Conservation (phyloP, 805 yeast species). For the Saturnispora serradocipensis region DNA sequence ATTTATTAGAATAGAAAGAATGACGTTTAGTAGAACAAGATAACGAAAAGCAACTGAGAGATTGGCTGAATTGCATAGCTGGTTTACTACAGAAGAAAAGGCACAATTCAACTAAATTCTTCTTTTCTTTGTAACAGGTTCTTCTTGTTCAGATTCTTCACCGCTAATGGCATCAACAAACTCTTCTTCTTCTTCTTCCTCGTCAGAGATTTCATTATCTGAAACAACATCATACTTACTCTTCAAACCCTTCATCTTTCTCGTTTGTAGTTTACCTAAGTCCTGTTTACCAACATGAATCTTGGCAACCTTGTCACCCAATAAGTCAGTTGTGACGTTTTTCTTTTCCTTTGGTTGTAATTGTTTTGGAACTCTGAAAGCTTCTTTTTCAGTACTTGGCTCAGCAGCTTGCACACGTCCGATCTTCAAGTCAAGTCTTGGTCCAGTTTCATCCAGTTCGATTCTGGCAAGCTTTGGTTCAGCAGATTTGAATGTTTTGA, state of each 20-base stretch:
- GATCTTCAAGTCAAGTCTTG: slow-evolving; percentile 84
- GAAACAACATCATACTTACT: slow-evolving; percentile 67
- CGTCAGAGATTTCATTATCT: slow-evolving; percentile 40
- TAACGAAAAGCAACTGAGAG: not conserved
- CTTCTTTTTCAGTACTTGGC: slow-evolving; percentile 87
- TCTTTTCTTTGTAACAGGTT: slow-evolving; percentile 21
- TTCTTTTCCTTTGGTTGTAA: slow-evolving; percentile 74
- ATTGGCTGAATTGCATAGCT: not conserved
- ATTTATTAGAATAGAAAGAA: not conserved
- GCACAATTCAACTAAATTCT: slow-evolving; percentile 11
- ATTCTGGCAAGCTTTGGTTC: slow-evolving; percentile 90
- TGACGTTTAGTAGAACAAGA: not conserved
- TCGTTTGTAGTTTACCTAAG: slow-evolving; percentile 78
- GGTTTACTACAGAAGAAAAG: not conserved
- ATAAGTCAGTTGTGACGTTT: slow-evolving; percentile 75
- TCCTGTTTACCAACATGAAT: slow-evolving; percentile 96
- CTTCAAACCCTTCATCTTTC: slow-evolving; percentile 98
- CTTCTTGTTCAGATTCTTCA: slow-evolving; percentile 10
- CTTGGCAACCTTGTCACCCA: slow-evolving; percentile 97
- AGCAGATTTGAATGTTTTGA: slow-evolving; percentile 65
- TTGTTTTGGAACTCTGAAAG: slow-evolving; percentile 70
- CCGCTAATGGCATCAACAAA: slow-evolving; percentile 22
- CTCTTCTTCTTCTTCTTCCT: slow-evolving; percentile 20
- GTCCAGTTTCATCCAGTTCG: slow-evolving; percentile 91
- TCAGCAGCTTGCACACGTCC: slow-evolving; percentile 80